A percentile compares a stretch with the other conserved stretches of the same genome.
phyloP scores from a whole-genome alignment of 2,329 filamentous ascomycete genomes.

The Leptodontidium sp. region DNA sequence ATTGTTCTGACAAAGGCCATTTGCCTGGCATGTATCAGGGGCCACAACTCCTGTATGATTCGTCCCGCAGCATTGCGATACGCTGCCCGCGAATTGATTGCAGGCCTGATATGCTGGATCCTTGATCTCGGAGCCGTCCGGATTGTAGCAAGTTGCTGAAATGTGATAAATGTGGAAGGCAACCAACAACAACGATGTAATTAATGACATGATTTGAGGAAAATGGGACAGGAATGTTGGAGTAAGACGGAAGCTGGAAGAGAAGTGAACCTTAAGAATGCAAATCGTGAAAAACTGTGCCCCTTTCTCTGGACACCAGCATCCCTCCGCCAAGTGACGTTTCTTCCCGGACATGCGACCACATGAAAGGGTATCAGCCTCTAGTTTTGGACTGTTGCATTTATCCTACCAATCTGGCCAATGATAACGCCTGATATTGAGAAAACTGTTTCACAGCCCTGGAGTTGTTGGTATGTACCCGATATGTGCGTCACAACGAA shows the following conservation, averaged over 20 bases:
- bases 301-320: not conserved
- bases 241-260: not conserved
- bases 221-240: not conserved
- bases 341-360: not conserved
- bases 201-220: not conserved
- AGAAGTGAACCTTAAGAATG: not conserved
- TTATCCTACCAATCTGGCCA: not conserved
- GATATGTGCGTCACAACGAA: not conserved
- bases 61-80: constrained; percentile 23
- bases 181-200: constrained; percentile 9
- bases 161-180: constrained; percentile 2
- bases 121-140: constrained; percentile 14
- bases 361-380: not conserved
- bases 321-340: not conserved
- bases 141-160: constrained; percentile 16
- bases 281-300: not conserved
- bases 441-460: not conserved
- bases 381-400: not conserved
- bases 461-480: not conserved
- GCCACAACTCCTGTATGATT: constrained; percentile 20
- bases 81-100: constrained; percentile 20
- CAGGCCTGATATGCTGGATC: constrained; percentile 25
- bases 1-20: constrained; percentile 22
- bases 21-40: constrained; percentile 13
- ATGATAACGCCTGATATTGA: not conserved